Percentiles rank a stretch among this genome's conserved stretches.
These are phyloP conservation scores for Coemansia sp. DNA, from an alignment of 192 early-diverging fungal genomes.

Conservation along the genomic window DNA sequence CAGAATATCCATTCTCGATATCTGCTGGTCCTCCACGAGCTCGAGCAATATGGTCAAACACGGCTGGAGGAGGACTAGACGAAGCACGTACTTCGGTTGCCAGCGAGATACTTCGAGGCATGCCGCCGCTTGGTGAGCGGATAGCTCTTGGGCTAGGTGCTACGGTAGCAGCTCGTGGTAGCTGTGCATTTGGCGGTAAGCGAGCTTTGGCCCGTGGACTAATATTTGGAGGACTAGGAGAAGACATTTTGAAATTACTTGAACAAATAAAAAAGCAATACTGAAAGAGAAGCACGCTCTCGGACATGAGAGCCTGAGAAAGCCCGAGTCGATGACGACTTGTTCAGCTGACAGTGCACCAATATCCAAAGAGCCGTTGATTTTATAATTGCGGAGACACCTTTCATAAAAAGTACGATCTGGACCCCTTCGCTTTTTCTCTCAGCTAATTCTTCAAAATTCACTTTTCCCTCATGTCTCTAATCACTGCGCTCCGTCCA, in stretches of 20 bases:
- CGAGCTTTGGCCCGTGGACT: conserved; percentile 3
- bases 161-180: conserved; percentile 11
- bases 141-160: conserved; percentile 12
- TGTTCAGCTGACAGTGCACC: background rate
- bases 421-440: background rate
- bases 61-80: conserved; percentile 24
- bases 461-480: background rate
- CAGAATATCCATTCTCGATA: conserved; percentile 16
- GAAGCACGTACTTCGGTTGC: conserved; percentile 40
- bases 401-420: background rate
- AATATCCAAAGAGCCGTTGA: background rate
- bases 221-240: conserved; percentile 9
- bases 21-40: conserved; percentile 13
- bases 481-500: background rate
- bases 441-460: background rate
- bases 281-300: background rate
- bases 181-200: conserved; percentile 47
- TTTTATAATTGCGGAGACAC: background rate
- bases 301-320: background rate
- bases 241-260: conserved; percentile 11
- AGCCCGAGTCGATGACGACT: background rate
- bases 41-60: background rate
- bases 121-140: conserved; percentile 19
- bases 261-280: background rate
- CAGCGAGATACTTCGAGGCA: conserved; percentile 24